Evolutionary conservation across 257 asterid genomes (phyloP).

Genomic region (Solanum rostratum): DNA sequence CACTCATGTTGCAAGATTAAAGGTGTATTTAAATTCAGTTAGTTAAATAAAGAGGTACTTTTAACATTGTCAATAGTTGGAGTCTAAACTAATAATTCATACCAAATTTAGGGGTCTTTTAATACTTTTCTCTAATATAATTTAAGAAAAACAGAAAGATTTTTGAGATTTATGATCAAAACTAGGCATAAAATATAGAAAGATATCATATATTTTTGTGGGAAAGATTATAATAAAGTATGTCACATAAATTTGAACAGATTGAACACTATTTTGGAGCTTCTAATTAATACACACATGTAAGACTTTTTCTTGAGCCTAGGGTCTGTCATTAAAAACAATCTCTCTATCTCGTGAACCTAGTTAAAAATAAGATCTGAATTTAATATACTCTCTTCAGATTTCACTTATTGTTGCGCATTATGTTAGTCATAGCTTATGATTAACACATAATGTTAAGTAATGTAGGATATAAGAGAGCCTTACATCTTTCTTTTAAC

Average conservation of each 20-base stretch:
- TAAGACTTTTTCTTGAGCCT: neutral
- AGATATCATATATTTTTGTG: too few relatives aligned
- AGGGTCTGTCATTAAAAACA: neutral
- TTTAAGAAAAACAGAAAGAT: neutral
- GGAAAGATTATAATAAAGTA: neutral
- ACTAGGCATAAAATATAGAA: neutral
- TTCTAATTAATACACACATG: neutral
- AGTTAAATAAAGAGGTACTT: too few relatives aligned
- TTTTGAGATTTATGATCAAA: neutral
- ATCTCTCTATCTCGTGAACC: accelerated
- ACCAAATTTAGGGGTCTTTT: too few relatives aligned
- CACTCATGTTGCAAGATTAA: too few relatives aligned
- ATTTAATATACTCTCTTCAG: too few relatives aligned
- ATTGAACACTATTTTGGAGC: neutral
- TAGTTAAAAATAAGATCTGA: accelerated
- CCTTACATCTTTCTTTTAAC: neutral
- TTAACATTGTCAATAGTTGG: too few relatives aligned
- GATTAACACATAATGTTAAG: neutral
- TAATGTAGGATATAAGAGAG: neutral
- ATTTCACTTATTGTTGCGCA: accelerated
- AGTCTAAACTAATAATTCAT: too few relatives aligned
- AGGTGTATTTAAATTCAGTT: too few relatives aligned
- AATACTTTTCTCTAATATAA: too few relatives aligned
- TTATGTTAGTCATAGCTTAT: neutral
- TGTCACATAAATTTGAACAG: neutral